A percentile compares a stretch with the other conserved stretches of the same genome.
Conservation (phyloP, 2,329 filamentous ascomycete species). For the Microsporum canis region DNA sequence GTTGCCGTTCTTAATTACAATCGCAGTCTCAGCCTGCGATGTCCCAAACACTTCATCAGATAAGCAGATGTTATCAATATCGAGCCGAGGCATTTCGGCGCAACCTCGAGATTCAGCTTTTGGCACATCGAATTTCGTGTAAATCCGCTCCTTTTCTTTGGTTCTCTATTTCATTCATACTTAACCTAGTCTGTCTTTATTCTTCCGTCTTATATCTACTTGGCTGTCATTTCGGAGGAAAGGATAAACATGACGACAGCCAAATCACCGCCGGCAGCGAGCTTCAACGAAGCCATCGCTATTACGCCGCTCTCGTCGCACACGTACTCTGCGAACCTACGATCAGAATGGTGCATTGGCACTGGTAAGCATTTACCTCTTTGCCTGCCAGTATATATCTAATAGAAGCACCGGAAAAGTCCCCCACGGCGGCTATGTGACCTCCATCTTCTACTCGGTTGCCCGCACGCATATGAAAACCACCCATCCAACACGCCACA, state of each 20-base stretch:
- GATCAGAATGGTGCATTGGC: constrained; percentile 54
- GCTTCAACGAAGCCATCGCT: constrained; percentile 29
- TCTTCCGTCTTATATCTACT: background rate
- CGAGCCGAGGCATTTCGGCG: constrained; percentile 1
- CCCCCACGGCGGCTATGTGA: constrained; percentile 60
- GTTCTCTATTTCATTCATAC: background rate
- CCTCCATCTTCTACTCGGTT: constrained; percentile 50
- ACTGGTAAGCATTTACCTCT: constrained; percentile 31
- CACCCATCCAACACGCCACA: constrained; percentile 42
- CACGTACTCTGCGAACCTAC: constrained; percentile 47
- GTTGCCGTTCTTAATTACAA: too few species aligned
- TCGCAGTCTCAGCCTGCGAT: too few species aligned
- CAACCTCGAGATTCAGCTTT: background rate
- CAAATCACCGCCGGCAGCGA: constrained; percentile 6
- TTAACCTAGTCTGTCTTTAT: background rate
- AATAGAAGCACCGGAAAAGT: constrained; percentile 35
- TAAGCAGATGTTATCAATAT: background rate
- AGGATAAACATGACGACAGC: background rate
- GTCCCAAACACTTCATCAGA: too few species aligned
- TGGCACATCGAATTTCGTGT: background rate
- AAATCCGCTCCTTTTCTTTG: background rate
- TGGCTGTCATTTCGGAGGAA: background rate
- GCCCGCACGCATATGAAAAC: constrained; percentile 50
- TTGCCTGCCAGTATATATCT: background rate
- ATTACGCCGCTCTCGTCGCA: constrained; percentile 37